These are phyloP conservation scores for Podospora fimiseda DNA, from an alignment of 495 filamentous ascomycete species.

Conservation along the genomic window DNA sequence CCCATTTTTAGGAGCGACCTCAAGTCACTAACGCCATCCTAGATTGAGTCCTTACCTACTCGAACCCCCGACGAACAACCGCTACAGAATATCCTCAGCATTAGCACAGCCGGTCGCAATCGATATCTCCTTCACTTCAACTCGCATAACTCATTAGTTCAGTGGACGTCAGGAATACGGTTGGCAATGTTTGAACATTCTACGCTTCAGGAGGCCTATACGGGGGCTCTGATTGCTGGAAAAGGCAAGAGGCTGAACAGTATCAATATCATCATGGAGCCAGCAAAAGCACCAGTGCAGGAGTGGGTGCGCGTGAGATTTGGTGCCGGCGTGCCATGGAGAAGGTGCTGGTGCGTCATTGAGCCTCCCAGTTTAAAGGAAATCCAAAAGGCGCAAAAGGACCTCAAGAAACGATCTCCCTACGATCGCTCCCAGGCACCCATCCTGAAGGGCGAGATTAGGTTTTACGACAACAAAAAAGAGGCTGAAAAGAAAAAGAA, in stretches of 20 bases:
- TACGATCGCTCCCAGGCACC: constrained; percentile 64
- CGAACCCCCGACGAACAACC: constrained; percentile 65
- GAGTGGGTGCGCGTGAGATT: constrained; percentile 97
- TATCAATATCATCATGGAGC: constrained; percentile 79
- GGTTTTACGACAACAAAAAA: constrained; percentile 77
- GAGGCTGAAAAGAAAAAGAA: constrained; percentile 85
- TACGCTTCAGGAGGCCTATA: constrained; percentile 92
- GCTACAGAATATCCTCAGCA: constrained; percentile 87
- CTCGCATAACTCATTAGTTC: constrained; percentile 82
- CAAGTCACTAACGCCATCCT: constrained; percentile 1
- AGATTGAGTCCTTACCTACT: constrained; percentile 91
- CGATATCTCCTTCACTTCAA: constrained; percentile 95
- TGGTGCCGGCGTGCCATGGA: constrained; percentile 93
- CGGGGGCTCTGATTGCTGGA: constrained; percentile 88
- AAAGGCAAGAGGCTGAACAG: constrained; percentile 86
- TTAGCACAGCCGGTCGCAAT: constrained; percentile 92
- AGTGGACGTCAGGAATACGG: constrained; percentile 94
- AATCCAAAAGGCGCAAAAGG: constrained; percentile 72
- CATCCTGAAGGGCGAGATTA: constrained; percentile 75
- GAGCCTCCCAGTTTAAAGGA: constrained; percentile 90
- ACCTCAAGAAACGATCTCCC: constrained; percentile 74
- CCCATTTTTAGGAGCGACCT: neutral
- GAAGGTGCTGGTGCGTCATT: constrained; percentile 93
- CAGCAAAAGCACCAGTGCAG: constrained; percentile 65
- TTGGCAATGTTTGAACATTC: constrained; percentile 93